These are phyloP conservation scores for Didymella keratinophila DNA, from an alignment of 2,329 filamentous ascomycete genomes.

Conservation along the genomic window DNA sequence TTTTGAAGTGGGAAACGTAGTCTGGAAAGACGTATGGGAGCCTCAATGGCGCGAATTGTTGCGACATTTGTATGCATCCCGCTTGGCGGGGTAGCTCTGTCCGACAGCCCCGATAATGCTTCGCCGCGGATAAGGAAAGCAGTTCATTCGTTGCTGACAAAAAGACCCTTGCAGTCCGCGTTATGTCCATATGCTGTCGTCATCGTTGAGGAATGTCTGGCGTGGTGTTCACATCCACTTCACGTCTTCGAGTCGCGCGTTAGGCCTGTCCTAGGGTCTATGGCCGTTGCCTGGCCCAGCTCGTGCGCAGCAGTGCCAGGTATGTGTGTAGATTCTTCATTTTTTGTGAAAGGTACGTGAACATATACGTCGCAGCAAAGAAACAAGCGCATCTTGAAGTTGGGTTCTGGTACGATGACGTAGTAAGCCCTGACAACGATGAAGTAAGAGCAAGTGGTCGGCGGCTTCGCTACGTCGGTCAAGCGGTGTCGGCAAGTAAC, in stretches of 20 bases:
- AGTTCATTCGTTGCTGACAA: slow-evolving; percentile 21
- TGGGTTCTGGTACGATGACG: neutral
- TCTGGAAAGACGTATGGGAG: neutral
- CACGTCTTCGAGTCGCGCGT: slow-evolving; percentile 14
- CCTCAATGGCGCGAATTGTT: slow-evolving; percentile 12
- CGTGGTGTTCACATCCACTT: slow-evolving; percentile 4
- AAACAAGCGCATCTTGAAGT: slow-evolving; percentile 15
- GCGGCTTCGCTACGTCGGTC: neutral
- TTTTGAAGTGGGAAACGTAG: neutral
- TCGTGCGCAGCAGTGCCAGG: slow-evolving; percentile 18
- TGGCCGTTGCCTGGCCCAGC: slow-evolving; percentile 8
- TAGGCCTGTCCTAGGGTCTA: slow-evolving; percentile 17
- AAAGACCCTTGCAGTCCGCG: slow-evolving; percentile 7
- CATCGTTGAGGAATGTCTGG: slow-evolving; percentile 6
- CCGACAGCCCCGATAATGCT: slow-evolving; percentile 12
- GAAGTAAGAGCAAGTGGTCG: neutral
- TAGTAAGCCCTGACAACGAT: neutral
- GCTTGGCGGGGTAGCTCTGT: slow-evolving; percentile 20
- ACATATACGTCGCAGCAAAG: slow-evolving; percentile 19
- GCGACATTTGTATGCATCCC: slow-evolving; percentile 21
- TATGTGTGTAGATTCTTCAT: slow-evolving; percentile 15
- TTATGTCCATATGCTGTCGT: slow-evolving; percentile 20
- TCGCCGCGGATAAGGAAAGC: slow-evolving; percentile 20
- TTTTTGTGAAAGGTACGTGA: slow-evolving; percentile 16
- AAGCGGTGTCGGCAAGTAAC: neutral